Base-by-base conservation (phyloP, 2,329 filamentous ascomycete species). In the Paraconiothyrium brasiliense region DNA sequence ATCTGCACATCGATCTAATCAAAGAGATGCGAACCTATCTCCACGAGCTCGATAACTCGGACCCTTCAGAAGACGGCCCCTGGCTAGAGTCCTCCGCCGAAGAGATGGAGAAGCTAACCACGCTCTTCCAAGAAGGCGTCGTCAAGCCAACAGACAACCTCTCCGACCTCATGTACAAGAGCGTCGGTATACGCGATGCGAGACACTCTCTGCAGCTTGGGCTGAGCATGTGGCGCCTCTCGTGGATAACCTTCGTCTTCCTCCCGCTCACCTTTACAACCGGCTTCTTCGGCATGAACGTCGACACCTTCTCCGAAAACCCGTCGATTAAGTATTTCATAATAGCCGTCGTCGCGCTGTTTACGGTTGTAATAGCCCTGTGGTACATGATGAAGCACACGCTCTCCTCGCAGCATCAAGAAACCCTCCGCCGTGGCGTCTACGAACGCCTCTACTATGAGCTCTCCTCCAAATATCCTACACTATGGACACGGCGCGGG, bases 221-320 rank as follows among this genome's bases (percentile, higher is more conserved):
- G 5, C 71, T 83, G 4, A 80, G 76, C 66, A 84, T 84, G 83
- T 83, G 78, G 82, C 76, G 89, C 24, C 84, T 89, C 16, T 86
- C 87, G 49, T 89, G 88, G 55, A 90, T 89, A 16, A 91, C 90
- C 55, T 92, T 94, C 75, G 94, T 94, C 75, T 83, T 92, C 71
- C 88, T 92, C 73, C 86, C 84, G 0, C 71, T 85, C 10, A 86
- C 83, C 0, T 85, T 84, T 63, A 78, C 84, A 14, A 77, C 76
- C 3, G 80, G 80, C 11, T 82, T 84, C 69, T 84, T 83, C 63
- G 83, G 82, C 46, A 85, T 85, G 83, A 85, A 86, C 65, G 83
- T 85, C 16, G 76, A 81, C 62, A 77, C 77, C 1, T 84, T 85
- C 58, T 67, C 76, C 51, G 58, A 67, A 51, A 74, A 80, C 41